Conservation (phyloP, 2,329 filamentous ascomycete genomes). For the Teratosphaeria gauchensis region DNA sequence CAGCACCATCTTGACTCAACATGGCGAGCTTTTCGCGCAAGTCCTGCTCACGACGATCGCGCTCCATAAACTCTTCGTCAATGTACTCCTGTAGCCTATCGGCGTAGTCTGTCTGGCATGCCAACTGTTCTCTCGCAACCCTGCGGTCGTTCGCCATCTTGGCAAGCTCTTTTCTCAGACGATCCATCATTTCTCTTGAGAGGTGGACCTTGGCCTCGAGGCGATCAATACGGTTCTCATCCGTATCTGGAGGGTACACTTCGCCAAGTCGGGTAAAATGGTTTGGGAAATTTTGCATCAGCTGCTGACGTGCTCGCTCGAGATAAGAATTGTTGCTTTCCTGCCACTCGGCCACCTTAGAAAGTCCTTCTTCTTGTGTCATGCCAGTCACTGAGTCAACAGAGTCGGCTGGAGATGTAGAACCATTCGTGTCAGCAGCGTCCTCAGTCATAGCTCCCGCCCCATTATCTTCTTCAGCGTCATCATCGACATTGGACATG, state of each 20-base stretch:
- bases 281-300: background rate
- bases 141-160: background rate
- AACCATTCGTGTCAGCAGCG: background rate
- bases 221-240: conserved; percentile 1
- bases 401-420: background rate
- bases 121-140: background rate
- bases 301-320: background rate
- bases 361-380: conserved; percentile 4
- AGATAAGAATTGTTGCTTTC: background rate
- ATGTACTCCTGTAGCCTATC: background rate
- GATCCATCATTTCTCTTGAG: background rate
- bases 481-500: background rate
- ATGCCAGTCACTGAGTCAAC: conserved; percentile 5
- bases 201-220: conserved; percentile 2
- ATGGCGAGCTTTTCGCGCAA: background rate
- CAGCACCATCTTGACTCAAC: background rate
- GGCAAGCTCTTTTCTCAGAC: background rate
- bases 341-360: background rate
- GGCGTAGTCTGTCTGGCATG: background rate
- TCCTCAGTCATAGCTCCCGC: background rate
- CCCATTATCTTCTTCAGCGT: background rate
- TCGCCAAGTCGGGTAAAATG: background rate
- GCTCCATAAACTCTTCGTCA: background rate
- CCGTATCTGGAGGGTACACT: background rate
- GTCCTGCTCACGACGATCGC: background rate